A percentile compares a stretch with the other conserved stretches of the same genome.
phyloP scores from a whole-genome alignment of 768 basidiomycete species.

The Suillus sp. region DNA sequence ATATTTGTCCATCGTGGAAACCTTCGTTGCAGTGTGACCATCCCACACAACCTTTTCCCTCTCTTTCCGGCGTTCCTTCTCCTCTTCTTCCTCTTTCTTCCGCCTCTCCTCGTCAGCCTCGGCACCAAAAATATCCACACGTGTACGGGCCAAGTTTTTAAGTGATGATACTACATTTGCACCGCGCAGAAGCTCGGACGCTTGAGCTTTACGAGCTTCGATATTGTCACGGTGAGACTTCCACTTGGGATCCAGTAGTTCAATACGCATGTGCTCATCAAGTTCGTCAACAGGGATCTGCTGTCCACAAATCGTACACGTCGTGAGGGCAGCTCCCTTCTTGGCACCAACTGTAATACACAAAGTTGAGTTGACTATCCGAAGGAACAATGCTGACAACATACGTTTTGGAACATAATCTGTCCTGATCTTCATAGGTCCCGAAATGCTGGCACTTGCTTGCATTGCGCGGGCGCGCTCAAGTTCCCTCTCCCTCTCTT shows the following conservation, averaged over 20 bases:
- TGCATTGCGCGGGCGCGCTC: conserved; percentile 82
- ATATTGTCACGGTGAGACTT: conserved; percentile 90
- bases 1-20: conserved; percentile 89
- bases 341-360: conserved; percentile 59
- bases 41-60: conserved; percentile 98
- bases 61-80: conserved; percentile 78
- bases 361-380: conserved; percentile 10
- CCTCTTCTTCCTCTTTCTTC: conserved; percentile 85
- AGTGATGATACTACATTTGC: conserved; percentile 95
- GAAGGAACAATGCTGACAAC: conserved; percentile 32
- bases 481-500: conserved; percentile 67
- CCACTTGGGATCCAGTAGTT: conserved; percentile 96
- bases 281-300: conserved; percentile 95
- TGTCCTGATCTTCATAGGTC: conserved; percentile 91
- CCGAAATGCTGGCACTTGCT: conserved; percentile 72
- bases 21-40: conserved; percentile 94
- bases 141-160: conserved; percentile 89
- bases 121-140: conserved; percentile 96
- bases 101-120: conserved; percentile 91
- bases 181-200: conserved; percentile 84
- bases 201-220: conserved; percentile 88
- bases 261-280: conserved; percentile 98
- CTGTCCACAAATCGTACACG: conserved; percentile 93
- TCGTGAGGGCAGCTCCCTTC: conserved; percentile 68
- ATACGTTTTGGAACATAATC: conserved; percentile 94